Evolutionary conservation across 2,329 filamentous ascomycete genomes (phyloP).

Genomic region (Aspergillus floridensis): DNA sequence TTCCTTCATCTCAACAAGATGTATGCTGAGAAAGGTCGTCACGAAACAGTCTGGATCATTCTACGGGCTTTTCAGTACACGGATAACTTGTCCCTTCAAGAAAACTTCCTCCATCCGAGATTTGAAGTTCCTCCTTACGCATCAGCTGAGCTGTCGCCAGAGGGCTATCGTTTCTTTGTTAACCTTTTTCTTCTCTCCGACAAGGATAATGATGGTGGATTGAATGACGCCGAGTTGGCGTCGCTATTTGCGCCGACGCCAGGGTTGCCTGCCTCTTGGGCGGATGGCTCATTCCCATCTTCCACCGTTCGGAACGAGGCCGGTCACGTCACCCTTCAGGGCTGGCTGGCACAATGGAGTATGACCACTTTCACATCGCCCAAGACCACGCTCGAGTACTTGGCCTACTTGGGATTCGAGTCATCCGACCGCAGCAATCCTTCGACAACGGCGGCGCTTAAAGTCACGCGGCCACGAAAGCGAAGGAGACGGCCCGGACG

Average conservation of each 20-base stretch:
- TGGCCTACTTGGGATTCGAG: conserved; percentile 95
- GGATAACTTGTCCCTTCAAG: conserved; percentile 86
- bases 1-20: conserved; percentile 92
- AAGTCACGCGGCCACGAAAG: conserved; percentile 89
- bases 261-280: conserved; percentile 81
- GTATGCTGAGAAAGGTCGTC: conserved; percentile 93
- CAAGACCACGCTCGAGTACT: conserved; percentile 90
- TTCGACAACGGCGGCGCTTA: conserved; percentile 77
- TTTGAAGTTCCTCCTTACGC: conserved; percentile 91
- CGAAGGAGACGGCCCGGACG: conserved; percentile 75
- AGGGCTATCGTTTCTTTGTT: conserved; percentile 95
- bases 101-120: conserved; percentile 86
- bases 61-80: conserved; percentile 93
- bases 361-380: conserved; percentile 98
- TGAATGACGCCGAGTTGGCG: conserved; percentile 80
- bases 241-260: conserved; percentile 91
- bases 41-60: conserved; percentile 98
- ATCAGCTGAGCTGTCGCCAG: conserved; percentile 89
- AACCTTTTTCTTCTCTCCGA: conserved; percentile 94
- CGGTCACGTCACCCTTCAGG: conserved; percentile 91
- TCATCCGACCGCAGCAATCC: conserved; percentile 68
- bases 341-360: conserved; percentile 98
- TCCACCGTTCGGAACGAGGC: conserved; percentile 94
- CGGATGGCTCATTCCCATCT: conserved; percentile 83
- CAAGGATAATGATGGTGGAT: conserved; percentile 92